A percentile compares a stretch with the other conserved stretches of the same genome.
These are phyloP conservation scores for Vaccinium darrowii DNA, from an alignment of 148 eudicot genomes.

Conservation along the genomic window DNA sequence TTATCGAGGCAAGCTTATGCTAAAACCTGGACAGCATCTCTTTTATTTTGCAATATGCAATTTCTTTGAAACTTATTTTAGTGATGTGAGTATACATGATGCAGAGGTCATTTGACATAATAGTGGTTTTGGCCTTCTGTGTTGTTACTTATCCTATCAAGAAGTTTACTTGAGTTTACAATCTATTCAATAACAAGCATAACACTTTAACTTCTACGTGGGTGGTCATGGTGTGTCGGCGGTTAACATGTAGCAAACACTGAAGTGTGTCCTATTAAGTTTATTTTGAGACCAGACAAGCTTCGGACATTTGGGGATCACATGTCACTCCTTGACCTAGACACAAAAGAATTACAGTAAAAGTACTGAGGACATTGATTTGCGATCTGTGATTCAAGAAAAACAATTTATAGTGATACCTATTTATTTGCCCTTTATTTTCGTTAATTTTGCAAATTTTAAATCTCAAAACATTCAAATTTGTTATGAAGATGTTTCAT, in stretches of 20 bases:
- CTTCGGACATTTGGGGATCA: neutral
- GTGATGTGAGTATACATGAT: neutral
- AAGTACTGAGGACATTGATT: neutral
- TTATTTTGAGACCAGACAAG: neutral
- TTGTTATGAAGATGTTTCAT: neutral
- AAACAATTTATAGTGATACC: neutral
- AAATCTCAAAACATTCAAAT: neutral
- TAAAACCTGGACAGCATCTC: neutral
- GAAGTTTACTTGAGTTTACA: neutral
- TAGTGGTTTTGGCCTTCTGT: neutral
- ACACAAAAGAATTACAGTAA: neutral
- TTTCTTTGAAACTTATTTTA: neutral
- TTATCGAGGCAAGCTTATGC: slow-evolving; percentile 52
- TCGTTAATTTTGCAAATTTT: neutral
- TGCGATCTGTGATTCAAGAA: neutral
- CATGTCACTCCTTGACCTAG: neutral
- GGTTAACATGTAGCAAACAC: neutral
- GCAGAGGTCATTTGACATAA: neutral
- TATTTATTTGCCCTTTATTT: neutral
- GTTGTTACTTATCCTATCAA: neutral
- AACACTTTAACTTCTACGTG: neutral
- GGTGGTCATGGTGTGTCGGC: neutral
- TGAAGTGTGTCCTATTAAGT: neutral
- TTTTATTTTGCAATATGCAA: neutral
- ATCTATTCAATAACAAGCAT: neutral